Conservation (phyloP, 352 stramenopile species). For the Globisporangium irregulare region DNA sequence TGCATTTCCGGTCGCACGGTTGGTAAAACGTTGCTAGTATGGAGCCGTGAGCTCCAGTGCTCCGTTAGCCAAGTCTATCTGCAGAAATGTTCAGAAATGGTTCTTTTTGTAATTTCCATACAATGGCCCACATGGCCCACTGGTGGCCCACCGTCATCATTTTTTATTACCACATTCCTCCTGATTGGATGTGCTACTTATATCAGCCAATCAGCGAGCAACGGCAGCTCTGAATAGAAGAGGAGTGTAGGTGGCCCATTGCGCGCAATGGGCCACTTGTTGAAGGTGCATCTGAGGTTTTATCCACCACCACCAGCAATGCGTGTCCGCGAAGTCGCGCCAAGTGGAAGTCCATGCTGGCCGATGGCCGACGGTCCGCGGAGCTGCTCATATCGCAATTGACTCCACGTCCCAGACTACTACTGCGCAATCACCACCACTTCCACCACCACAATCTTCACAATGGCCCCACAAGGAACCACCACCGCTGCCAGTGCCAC, state of each 20-base stretch:
- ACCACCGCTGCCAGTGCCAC: conserved; percentile 18
- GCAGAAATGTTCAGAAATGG: too few species aligned
- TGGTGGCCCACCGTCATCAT: too few species aligned
- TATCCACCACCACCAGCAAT: not conserved
- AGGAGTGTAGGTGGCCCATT: not conserved
- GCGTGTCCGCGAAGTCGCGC: not conserved
- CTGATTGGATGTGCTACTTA: not conserved
- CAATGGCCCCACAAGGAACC: conserved; percentile 31
- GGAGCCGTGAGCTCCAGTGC: too few species aligned
- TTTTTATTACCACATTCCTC: not conserved
- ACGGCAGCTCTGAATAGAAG: not conserved
- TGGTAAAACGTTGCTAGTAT: too few species aligned
- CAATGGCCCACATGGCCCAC: too few species aligned
- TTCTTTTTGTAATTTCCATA: too few species aligned
- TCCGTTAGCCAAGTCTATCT: too few species aligned
- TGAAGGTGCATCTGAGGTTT: not conserved
- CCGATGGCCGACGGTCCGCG: not conserved
- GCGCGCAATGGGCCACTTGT: not conserved
- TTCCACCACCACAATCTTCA: not conserved
- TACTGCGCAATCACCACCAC: not conserved
- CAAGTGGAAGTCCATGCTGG: not conserved
- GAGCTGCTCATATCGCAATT: conserved; percentile 14
- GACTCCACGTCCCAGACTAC: not conserved
- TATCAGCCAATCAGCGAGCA: not conserved
- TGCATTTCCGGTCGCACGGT: too few species aligned